Conservation (phyloP, 2,329 filamentous ascomycete genomes). For the Mycosphaerella sp. region DNA sequence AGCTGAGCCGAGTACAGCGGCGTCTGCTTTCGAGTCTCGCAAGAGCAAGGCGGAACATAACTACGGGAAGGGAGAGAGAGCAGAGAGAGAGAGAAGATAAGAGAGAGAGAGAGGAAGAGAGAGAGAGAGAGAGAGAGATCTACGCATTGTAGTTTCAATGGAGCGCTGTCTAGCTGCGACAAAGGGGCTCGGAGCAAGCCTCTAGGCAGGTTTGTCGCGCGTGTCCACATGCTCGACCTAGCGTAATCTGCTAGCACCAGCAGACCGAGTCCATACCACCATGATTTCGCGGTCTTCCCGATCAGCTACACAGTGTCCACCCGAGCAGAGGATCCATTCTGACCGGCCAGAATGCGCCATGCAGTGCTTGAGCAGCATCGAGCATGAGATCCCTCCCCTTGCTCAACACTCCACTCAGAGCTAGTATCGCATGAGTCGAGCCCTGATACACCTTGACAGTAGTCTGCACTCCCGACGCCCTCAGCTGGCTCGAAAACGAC, state of each 20-base stretch:
- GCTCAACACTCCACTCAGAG: conserved; percentile 15
- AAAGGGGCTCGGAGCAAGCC: too few relatives aligned
- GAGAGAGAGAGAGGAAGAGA: too few relatives aligned
- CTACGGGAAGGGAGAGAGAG: too few relatives aligned
- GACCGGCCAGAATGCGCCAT: conserved; percentile 17
- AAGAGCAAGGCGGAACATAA: too few relatives aligned
- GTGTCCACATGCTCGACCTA: too few relatives aligned
- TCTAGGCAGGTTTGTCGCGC: too few relatives aligned
- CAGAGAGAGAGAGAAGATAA: too few relatives aligned
- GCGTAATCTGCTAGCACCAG: background rate
- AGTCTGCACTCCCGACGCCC: conserved; percentile 12
- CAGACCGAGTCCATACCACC: background rate
- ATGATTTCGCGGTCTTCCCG: background rate
- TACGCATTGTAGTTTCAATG: too few relatives aligned
- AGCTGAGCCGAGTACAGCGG: too few relatives aligned
- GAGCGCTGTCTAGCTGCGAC: too few relatives aligned
- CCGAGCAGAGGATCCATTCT: conserved; percentile 11
- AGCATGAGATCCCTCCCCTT: conserved; percentile 20
- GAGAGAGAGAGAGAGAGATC: too few relatives aligned
- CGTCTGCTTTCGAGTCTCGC: too few relatives aligned
- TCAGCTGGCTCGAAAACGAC: conserved; percentile 15
- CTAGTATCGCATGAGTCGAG: conserved; percentile 20
- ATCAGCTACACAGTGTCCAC: conserved; percentile 1
- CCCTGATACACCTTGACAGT: conserved; percentile 20
- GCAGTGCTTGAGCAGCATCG: conserved; percentile 17